Percentiles rank a stretch among this genome's conserved stretches.
Conservation (phyloP, 441 rosid species). For the Mallotus repandus region DNA sequence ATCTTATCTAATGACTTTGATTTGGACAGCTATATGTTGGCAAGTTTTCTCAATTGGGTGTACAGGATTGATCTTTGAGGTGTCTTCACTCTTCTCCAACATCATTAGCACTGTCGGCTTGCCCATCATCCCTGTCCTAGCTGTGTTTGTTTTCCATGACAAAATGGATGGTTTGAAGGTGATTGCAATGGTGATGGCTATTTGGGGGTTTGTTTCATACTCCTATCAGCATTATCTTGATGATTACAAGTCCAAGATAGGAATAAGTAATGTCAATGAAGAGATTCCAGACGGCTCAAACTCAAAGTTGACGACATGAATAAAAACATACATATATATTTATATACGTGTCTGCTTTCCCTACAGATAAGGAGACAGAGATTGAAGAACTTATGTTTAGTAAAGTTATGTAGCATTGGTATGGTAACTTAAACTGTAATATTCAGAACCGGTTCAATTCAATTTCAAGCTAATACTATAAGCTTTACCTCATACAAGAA, state of each 20-base stretch:
- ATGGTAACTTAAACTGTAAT: too few species aligned
- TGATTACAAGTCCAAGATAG: constrained; percentile 14
- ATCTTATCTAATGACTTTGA: constrained; percentile 43
- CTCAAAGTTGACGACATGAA: background rate
- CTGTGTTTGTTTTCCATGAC: constrained; percentile 47
- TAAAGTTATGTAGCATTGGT: too few species aligned
- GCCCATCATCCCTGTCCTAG: constrained; percentile 48
- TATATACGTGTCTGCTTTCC: background rate
- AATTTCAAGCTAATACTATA: too few species aligned
- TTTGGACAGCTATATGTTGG: constrained; percentile 49
- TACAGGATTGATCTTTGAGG: constrained; percentile 46
- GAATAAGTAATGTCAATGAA: background rate
- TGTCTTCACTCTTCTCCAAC: constrained; percentile 54
- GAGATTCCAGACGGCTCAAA: background rate
- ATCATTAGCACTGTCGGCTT: constrained; percentile 42
- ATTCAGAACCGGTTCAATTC: too few species aligned
- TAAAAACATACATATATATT: background rate
- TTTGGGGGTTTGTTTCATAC: constrained; percentile 56
- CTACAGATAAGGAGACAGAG: background rate
- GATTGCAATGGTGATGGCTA: constrained; percentile 42
- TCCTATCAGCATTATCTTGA: constrained; percentile 54
- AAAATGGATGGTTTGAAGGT: constrained; percentile 47
- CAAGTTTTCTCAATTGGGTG: constrained; percentile 43
- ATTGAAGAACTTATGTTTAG: too few species aligned
- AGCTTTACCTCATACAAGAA: too few species aligned